Conservation (phyloP, 1,284 basidiomycete species). For the Cystobasidium pallidum region DNA sequence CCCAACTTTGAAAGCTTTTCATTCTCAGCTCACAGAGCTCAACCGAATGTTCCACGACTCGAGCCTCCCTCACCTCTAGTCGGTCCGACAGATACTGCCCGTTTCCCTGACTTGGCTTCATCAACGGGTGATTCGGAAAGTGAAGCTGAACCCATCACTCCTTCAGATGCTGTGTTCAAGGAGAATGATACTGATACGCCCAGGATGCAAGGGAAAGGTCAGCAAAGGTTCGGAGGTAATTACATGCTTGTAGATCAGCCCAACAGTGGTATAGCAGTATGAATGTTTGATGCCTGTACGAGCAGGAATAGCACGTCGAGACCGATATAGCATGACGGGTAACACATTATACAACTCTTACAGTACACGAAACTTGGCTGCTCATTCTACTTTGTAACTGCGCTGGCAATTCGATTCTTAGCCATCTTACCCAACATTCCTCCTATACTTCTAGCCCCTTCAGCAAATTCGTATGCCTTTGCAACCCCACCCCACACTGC, state of each 20-base stretch:
- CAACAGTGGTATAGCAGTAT: background rate
- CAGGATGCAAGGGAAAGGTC: slow-evolving; percentile 2
- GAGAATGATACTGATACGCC: background rate
- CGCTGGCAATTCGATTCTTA: slow-evolving; percentile 28
- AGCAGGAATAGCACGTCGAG: too few species aligned
- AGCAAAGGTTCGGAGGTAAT: background rate
- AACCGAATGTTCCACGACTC: background rate
- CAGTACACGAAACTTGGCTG: background rate
- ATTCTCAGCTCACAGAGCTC: slow-evolving; percentile 26
- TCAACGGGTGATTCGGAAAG: slow-evolving; percentile 30
- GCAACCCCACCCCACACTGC: slow-evolving; percentile 31
- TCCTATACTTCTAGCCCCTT: slow-evolving; percentile 26
- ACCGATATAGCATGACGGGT: background rate
- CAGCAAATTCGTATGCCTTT: slow-evolving; percentile 31
- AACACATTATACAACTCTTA: background rate
- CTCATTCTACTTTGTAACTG: slow-evolving; percentile 8
- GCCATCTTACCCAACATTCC: slow-evolving; percentile 10
- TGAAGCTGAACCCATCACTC: slow-evolving; percentile 34
- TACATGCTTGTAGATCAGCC: slow-evolving; percentile 1
- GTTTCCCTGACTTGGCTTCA: slow-evolving; percentile 14
- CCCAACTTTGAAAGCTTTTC: slow-evolving; percentile 28
- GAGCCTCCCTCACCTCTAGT: slow-evolving; percentile 22
- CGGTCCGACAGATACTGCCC: slow-evolving; percentile 19
- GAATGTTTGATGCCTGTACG: too few species aligned
- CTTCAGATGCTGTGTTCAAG: slow-evolving; percentile 21